Percentiles rank a stretch among this genome's conserved stretches.
These are phyloP conservation scores for Caryopteris hybrid DNA, from an alignment of 305 asterid species.

Conservation along the genomic window DNA sequence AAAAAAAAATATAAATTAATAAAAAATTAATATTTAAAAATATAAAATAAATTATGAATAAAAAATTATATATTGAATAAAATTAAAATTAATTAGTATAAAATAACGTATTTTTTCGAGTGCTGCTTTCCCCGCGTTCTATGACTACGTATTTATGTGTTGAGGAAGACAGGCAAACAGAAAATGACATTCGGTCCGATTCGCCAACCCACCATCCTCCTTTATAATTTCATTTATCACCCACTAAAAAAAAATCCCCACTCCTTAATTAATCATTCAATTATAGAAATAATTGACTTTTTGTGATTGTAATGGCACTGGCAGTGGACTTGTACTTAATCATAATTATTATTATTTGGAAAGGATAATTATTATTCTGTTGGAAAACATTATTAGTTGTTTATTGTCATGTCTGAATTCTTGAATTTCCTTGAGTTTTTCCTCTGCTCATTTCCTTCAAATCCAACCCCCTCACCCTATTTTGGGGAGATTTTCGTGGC, in stretches of 20 bases:
- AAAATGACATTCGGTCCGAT: constrained; percentile 5
- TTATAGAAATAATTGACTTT: constrained; percentile 4
- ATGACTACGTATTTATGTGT: constrained; percentile 1
- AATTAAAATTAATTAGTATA: no score
- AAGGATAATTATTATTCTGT: background rate
- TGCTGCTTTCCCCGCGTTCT: no score
- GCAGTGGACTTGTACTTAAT: background rate
- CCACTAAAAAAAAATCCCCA: background rate
- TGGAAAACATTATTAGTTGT: background rate
- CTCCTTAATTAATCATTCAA: constrained; percentile 1
- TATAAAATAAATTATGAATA: no score
- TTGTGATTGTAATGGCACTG: background rate
- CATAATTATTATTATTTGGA: no score
- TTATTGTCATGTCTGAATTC: background rate
- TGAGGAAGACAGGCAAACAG: constrained; percentile 15
- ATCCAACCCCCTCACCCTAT: constrained; percentile 23
- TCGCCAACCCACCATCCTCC: background rate
- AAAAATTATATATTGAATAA: no score
- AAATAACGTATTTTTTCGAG: no score
- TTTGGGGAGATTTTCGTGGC: constrained; percentile 52
- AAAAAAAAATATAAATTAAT: no score
- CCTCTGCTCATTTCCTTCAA: constrained; percentile 22
- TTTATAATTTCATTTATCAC: constrained; percentile 15
- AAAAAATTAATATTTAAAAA: no score
- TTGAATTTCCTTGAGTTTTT: background rate